Conservation (phyloP, 768 basidiomycete species). For the Pleurotus sapidus region DNA sequence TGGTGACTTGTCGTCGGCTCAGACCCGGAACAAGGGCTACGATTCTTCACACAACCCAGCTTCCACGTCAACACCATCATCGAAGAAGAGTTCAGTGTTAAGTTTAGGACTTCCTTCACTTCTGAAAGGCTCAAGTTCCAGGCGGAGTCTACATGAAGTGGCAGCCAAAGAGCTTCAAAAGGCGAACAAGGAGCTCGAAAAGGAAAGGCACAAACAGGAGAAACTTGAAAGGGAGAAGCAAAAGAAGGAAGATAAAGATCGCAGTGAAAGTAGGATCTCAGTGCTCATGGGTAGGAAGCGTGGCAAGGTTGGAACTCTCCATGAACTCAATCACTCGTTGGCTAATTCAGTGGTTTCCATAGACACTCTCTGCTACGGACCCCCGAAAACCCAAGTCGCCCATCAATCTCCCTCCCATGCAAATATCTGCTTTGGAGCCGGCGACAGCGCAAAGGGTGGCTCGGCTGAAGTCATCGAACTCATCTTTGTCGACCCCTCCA, state of each 20-base stretch:
- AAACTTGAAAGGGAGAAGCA: conserved; percentile 49
- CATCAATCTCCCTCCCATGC: conserved; percentile 83
- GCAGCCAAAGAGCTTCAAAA: conserved; percentile 56
- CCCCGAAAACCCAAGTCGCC: conserved; percentile 70
- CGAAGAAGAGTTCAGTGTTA: conserved; percentile 81
- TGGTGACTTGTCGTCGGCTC: conserved; percentile 32
- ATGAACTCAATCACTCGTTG: not conserved
- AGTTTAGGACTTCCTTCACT: conserved; percentile 80
- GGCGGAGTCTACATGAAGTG: conserved; percentile 67
- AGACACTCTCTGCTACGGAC: conserved; percentile 86
- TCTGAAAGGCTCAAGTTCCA: conserved; percentile 80
- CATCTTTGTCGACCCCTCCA: conserved; percentile 41
- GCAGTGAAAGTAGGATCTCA: conserved; percentile 88
- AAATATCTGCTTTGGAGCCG: conserved; percentile 80
- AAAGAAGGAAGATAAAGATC: conserved; percentile 80
- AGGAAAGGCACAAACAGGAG: conserved; percentile 49
- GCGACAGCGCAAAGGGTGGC: conserved; percentile 84
- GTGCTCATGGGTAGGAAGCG: conserved; percentile 85
- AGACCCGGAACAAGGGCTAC: conserved; percentile 39
- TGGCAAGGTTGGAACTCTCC: conserved; percentile 65
- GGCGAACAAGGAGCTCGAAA: conserved; percentile 39
- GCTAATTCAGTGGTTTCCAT: conserved; percentile 12
- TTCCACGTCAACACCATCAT: conserved; percentile 54
- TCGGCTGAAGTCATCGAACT: conserved; percentile 61
- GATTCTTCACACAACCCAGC: conserved; percentile 48